Evolutionary conservation across 2,329 filamentous ascomycete species (phyloP).

Genomic region (Penicillium sp.): DNA sequence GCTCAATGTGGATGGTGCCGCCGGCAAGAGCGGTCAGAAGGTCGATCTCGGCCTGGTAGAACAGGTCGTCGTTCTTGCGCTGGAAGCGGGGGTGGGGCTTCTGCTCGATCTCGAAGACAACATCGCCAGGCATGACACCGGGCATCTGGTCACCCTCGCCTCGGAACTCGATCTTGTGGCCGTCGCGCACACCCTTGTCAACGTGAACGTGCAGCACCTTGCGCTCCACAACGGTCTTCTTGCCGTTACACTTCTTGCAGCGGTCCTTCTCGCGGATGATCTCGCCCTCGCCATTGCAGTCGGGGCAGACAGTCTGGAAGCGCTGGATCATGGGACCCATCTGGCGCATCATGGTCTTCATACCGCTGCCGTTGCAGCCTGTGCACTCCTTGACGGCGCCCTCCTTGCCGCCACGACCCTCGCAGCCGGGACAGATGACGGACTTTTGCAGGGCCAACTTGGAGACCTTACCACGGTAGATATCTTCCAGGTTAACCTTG

Average conservation of each 20-base stretch:
- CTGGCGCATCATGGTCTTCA: constrained; percentile 99
- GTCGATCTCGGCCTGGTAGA: constrained; percentile 94
- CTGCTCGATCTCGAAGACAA: constrained; percentile 98
- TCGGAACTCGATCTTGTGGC: constrained; percentile 95
- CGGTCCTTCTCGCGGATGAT: constrained; percentile 95
- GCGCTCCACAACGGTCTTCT: constrained; percentile 96
- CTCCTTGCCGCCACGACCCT: constrained; percentile 93
- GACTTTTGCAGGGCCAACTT: constrained; percentile 97
- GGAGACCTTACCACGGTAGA: constrained; percentile 96
- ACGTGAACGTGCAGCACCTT: constrained; percentile 99
- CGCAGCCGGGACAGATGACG: constrained; percentile 92
- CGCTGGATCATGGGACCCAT: constrained; percentile 99
- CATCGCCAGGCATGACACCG: constrained; percentile 89
- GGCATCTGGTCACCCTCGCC: constrained; percentile 96
- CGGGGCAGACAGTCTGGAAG: constrained; percentile 98
- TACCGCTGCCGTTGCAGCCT: constrained; percentile 89
- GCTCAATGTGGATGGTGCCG: constrained; percentile 88
- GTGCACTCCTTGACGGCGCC: constrained; percentile 92
- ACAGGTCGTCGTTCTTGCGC: constrained; percentile 91
- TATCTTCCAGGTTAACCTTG: constrained; percentile 96
- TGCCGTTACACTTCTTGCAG: constrained; percentile 94
- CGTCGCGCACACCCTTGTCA: constrained; percentile 88
- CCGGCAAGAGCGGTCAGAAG: constrained; percentile 92
- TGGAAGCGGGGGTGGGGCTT: constrained; percentile 97
- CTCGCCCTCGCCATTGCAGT: constrained; percentile 97